Evolutionary conservation across 2,329 filamentous ascomycete species (phyloP).

Genomic region (Xylaria sp.): DNA sequence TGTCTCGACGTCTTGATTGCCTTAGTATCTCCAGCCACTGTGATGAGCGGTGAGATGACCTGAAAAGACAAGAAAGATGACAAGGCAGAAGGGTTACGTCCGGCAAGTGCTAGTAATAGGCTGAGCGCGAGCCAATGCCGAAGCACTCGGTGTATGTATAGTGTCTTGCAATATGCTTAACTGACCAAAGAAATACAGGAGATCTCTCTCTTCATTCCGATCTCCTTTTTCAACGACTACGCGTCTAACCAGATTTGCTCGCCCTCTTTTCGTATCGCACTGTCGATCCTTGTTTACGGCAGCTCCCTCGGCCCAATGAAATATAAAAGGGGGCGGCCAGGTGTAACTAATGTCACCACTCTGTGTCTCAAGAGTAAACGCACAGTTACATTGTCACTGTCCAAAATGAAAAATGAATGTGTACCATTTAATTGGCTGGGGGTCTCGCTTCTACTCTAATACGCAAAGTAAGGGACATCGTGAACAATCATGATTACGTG

Average conservation of each 20-base stretch:
- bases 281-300: not conserved
- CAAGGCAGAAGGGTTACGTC: conserved; percentile 13
- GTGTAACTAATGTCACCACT: not conserved
- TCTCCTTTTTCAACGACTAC: not conserved
- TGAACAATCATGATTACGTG: not conserved
- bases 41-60: not conserved
- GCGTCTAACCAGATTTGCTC: not conserved
- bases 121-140: not conserved
- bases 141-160: not conserved
- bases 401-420: not conserved
- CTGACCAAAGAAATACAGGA: not conserved
- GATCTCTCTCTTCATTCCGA: not conserved
- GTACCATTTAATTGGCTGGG: not conserved
- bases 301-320: not conserved
- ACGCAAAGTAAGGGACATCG: not conserved
- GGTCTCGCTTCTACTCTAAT: not conserved
- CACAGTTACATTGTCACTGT: not conserved
- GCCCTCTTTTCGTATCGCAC: not conserved
- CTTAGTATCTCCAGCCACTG: not conserved
- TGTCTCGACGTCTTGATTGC: not conserved
- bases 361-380: not conserved
- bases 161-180: not conserved
- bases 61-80: not conserved
- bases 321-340: not conserved
- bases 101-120: not conserved